Evolutionary conservation across 164 flowering plant species (phyloP), one percentile per base, ranked within the genome.

Genomic region (Saururus chinensis): DNA sequence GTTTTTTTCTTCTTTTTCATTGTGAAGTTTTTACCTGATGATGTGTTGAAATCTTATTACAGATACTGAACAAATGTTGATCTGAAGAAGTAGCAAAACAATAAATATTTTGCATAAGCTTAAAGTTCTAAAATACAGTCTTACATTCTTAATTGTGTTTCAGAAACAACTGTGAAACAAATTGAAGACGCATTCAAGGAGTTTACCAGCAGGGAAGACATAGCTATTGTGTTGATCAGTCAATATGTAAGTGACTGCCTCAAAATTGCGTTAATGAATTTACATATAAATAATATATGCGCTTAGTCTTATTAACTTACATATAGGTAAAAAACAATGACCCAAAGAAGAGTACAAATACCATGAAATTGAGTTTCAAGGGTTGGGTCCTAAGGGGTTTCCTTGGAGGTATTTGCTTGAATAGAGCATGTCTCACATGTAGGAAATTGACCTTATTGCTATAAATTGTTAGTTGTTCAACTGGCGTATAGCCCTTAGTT

Each of bases 171-270:
- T 0, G 87, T 90, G 16, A 88, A 90, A 76, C 76, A 73, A 66
- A 89, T 93, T 75, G 99, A 93, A 76, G 99, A 93, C 71, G 85
- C 97, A 49, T 93, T 93, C 75, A 90, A 90, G 61, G 99, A 93
- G 66, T 93, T 93, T 79, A 90, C 92, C 5, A 25, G 96, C 48
- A 84, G 76, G 74, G 99, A 93, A 53, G 97, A 93, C 56, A 83
- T 90, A 66, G 99, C 97, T 7, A 79, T 93, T 66, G 89, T 93
- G 45, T 58, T 93, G 68, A 90, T 90, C 60, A 93, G 99, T 69
- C 99, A 93, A 85, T 93, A 85, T 77, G 99, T 93, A 77, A 84
- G 37, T 30, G 37, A 30, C 2, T 60, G 14, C 9, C 22, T 41
- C 14, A 60, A 23, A 42, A 37, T 45, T 59, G 17, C 0, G 35